Base-by-base conservation (phyloP, 1,139 yeast species). In the Saccharomyces uvarum region DNA sequence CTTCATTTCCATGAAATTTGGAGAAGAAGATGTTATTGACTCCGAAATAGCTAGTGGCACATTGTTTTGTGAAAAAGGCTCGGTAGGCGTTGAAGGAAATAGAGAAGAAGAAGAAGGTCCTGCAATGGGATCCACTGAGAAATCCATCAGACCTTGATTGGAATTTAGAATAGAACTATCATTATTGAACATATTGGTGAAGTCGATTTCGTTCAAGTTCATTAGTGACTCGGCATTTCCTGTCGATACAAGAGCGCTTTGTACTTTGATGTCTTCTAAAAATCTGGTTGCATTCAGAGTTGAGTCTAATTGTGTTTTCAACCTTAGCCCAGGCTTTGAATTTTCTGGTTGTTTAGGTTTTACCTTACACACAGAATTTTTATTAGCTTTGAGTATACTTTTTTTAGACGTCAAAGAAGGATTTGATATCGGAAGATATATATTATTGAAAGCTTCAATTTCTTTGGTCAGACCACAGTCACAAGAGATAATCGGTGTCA, bases 381-480 rank as follows among this genome's bases (percentile, higher is more conserved):
- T 38, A 19, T 19, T 38, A 6, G 24, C 19, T 19, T 38, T 38
- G 44, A 38, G 24, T 2, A 19, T 4, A 9, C 19, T 38, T 38
- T 38, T 38, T 38, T 38, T 38, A 11, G 44, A 38, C n/a, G 26
- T 38, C 26, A 38, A 38, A 11, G 44, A 24, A 24, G 44, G 24
- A 19, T 38, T 38, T 38, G 44, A 38, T 16, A 50, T 28, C n/a
- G 51, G 51, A 26, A 50, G 41, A 14, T 19, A 50, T 4, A 38
- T 38, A 24, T 38, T 38, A 38, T 19, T 38, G 44, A 9, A 38
- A 16, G 44, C 44, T 55, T 66, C 61, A 49, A 70, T 67, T 56
- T 70, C 73, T 51, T 62, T 65, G 13, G 73, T 70, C 49, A 70
- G 59, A 24, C 73, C 73, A 64, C 73, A 70, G 46, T 69, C 72